Conservation (phyloP, 1,284 basidiomycete genomes). For the Leccinum cinnamomeum region DNA sequence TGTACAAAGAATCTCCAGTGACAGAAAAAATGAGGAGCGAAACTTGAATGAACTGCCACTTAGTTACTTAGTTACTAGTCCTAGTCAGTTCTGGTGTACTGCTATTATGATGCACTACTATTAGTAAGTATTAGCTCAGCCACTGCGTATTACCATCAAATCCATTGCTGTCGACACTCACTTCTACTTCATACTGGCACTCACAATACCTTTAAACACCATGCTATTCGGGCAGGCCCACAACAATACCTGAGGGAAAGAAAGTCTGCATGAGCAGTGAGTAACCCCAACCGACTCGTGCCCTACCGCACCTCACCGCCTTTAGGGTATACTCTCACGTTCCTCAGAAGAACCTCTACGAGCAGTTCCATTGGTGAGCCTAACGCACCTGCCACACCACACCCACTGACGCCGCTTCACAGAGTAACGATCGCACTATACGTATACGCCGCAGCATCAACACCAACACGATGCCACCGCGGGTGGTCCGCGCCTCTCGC, state of each 20-base stretch:
- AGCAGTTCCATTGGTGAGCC: background rate
- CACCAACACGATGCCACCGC: background rate
- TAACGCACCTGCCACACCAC: background rate
- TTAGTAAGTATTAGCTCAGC: no score
- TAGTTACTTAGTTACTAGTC: no score
- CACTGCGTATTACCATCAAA: no score
- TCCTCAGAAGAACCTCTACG: background rate
- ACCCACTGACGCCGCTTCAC: background rate
- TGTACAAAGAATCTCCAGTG: no score
- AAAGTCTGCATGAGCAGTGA: slow-evolving; percentile 55
- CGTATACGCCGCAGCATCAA: slow-evolving; percentile 26
- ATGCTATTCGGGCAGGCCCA: slow-evolving; percentile 29
- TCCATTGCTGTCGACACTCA: no score
- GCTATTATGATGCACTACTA: no score
- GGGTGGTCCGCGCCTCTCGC: background rate
- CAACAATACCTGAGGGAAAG: slow-evolving; percentile 43
- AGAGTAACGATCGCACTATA: slow-evolving; percentile 24
- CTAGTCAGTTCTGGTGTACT: no score
- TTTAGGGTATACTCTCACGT: background rate
- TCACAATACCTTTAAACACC: slow-evolving; percentile 41
- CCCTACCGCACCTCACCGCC: background rate
- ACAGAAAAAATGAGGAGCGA: no score
- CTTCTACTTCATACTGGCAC: background rate
- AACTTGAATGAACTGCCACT: no score
- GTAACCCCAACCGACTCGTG: slow-evolving; percentile 34